These are phyloP conservation scores for Leucocoprinus birnbaumii DNA, from an alignment of 768 basidiomycete genomes.

Conservation along the genomic window DNA sequence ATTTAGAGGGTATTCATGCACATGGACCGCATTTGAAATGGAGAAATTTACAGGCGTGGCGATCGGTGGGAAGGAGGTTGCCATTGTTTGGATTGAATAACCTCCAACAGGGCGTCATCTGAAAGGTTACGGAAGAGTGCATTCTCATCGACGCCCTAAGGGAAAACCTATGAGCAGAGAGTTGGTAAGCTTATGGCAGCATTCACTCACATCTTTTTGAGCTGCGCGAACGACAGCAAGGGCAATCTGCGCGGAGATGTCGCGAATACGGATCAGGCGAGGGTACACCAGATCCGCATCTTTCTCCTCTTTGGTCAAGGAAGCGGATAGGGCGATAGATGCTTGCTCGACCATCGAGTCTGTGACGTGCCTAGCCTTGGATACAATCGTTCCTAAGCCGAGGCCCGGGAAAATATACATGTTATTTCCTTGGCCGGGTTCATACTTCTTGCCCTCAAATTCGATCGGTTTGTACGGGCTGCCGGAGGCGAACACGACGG, in stretches of 20 bases:
- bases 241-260: constrained; percentile 62
- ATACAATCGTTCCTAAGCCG: constrained; percentile 60
- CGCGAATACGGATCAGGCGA: constrained; percentile 60
- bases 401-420: constrained; percentile 69
- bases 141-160: constrained; percentile 44
- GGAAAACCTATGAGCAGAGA: not conserved
- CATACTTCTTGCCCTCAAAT: constrained; percentile 43
- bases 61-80: constrained; percentile 31
- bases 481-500: constrained; percentile 70
- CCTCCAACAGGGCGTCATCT: constrained; percentile 43
- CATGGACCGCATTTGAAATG: not conserved
- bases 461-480: constrained; percentile 60
- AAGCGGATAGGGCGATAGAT: constrained; percentile 56
- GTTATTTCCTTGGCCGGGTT: constrained; percentile 80
- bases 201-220: constrained; percentile 52
- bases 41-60: constrained; percentile 28
- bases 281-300: constrained; percentile 63
- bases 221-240: constrained; percentile 60
- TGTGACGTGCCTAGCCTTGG: constrained; percentile 56
- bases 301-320: constrained; percentile 53
- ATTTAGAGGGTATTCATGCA: not conserved
- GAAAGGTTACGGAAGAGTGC: constrained; percentile 42
- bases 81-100: constrained; percentile 59
- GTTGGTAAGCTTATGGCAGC: not conserved
- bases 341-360: constrained; percentile 70